A percentile compares a stretch with the other conserved stretches of the same genome.
Conservation (phyloP, 1,284 basidiomycete genomes). For the Marasmius oreades region DNA sequence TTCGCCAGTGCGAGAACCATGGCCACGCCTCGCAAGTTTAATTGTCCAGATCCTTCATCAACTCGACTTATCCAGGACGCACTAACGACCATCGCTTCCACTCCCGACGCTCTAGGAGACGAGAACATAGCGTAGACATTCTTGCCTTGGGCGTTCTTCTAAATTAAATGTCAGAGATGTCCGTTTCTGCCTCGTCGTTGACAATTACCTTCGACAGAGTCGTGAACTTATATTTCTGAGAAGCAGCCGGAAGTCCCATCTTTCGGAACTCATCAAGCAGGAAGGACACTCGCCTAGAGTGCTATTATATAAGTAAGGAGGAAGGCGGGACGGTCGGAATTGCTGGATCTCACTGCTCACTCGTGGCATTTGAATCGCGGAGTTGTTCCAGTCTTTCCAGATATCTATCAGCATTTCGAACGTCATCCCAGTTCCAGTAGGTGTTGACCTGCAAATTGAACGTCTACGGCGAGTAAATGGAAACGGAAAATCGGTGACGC, state of each 20-base stretch:
- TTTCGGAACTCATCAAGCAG: conserved; percentile 52
- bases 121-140: conserved; percentile 84
- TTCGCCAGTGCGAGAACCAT: conserved; percentile 79
- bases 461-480: conserved; percentile 3
- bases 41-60: conserved; percentile 49
- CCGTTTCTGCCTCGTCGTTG: background rate
- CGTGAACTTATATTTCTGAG: conserved; percentile 63
- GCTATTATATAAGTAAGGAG: background rate
- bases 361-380: conserved; percentile 60
- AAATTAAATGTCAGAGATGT: background rate
- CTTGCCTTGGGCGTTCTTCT: conserved; percentile 45
- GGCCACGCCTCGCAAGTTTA: conserved; percentile 87
- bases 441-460: conserved; percentile 67
- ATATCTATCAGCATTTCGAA: conserved; percentile 78
- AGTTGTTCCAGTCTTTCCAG: conserved; percentile 67
- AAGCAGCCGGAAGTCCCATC: conserved; percentile 66
- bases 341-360: conserved; percentile 56
- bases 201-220: conserved; percentile 26
- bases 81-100: conserved; percentile 87
- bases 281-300: background rate
- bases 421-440: conserved; percentile 87
- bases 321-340: background rate
- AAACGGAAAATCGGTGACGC: conserved; percentile 15
- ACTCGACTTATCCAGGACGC: conserved; percentile 82
- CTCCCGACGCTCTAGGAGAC: conserved; percentile 84